phyloP scores from a whole-genome alignment of 1,139 yeast species.

The Tardiomyces blankii region DNA sequence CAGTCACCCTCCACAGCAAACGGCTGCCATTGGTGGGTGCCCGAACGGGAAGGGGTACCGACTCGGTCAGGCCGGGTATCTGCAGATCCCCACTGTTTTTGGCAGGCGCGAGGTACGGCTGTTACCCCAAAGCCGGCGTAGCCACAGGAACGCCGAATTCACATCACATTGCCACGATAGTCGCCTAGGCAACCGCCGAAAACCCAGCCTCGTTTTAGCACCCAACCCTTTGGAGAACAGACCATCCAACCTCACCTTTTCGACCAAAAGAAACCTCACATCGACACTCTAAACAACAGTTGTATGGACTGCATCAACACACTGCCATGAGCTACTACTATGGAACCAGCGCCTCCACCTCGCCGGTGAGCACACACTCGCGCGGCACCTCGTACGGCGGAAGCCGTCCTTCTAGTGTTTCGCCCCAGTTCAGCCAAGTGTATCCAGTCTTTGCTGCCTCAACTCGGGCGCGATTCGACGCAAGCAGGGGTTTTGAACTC shows the following conservation, averaged over 20 bases:
- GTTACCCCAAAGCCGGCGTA: neutral
- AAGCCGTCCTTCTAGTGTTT: conserved; percentile 19
- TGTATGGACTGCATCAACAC: neutral
- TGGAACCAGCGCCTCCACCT: conserved; percentile 4
- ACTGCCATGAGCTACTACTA: neutral
- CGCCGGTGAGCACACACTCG: conserved; percentile 11
- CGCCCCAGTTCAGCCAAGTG: conserved; percentile 20
- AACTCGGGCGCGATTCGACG: conserved; percentile 29
- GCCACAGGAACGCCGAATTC: neutral
- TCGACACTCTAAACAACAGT: neutral
- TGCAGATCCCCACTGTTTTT: neutral
- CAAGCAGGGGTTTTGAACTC: conserved; percentile 55
- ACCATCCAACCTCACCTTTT: neutral
- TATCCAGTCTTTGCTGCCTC: conserved; percentile 10
- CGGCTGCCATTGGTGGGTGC: neutral
- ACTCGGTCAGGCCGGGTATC: neutral
- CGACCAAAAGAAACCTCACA: neutral
- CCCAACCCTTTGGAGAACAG: neutral
- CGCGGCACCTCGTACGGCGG: conserved; percentile 11
- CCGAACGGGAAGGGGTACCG: neutral
- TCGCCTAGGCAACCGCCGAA: neutral
- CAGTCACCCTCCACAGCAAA: no score
- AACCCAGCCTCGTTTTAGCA: neutral
- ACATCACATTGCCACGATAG: neutral
- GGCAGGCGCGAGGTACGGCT: neutral